Base-by-base conservation (phyloP, 1,284 basidiomycete genomes). In the Schizopora paradoxa region DNA sequence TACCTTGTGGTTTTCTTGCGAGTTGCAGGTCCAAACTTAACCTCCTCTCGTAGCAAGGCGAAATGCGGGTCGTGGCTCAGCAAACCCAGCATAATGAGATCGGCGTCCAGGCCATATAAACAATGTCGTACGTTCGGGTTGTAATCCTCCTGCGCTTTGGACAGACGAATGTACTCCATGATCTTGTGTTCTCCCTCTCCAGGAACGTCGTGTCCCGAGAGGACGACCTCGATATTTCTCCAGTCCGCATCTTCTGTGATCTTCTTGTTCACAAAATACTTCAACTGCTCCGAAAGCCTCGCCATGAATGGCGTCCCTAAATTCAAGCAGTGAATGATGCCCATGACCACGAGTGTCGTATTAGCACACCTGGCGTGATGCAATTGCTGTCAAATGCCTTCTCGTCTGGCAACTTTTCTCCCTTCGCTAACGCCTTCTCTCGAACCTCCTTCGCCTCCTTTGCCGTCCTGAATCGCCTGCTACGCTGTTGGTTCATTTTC, bases 171-270 rank as follows among this genome's bases (percentile, higher is more conserved):
- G 66, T 95, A 99, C 65, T 99, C 96, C 88, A 99, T 98, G 58
- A 99, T 95, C 75, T 99, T 99, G 77, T 99, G 96, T 64, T 99
- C 96, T 53, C 96, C 96, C 65, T 99, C 96, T 54, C 96, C 96
- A 0, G 95, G 95, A 3, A 96, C 91, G 57, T 99, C 94, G 64
- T 99, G 94, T n/a, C 95, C 96, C 29, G 92, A 96, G 35, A 99
- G 73, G 41, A 99, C 90, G 38, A 99, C 93, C 58, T 92, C 76
- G 36, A 99, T 83, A 48, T 86, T 77, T 51, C 88, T 74, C 96
- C 96, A 99, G 61, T 91, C 85, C 8, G 93, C 81, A 61, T 97
- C 93, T 61, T 97, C 94, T 0, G 86, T 81, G 23, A 97, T 94
- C 72, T 96, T 94, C 77, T 96, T 96, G 66, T 92, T 91, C 51